These are phyloP conservation scores for Trametes cubensis DNA, from an alignment of 768 basidiomycete species.

Conservation along the genomic window DNA sequence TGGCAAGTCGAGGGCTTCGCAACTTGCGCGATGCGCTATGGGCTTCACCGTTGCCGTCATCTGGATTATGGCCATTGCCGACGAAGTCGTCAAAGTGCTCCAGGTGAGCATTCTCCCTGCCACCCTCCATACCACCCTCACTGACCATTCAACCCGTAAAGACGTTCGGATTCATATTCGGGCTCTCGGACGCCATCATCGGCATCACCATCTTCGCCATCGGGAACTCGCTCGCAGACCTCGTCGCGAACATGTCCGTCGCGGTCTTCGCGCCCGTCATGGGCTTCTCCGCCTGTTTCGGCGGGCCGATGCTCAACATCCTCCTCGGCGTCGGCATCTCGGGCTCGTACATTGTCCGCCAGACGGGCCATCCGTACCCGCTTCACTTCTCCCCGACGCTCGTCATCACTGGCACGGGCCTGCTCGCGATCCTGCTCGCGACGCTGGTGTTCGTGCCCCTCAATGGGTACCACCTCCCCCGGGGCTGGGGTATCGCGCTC, in stretches of 20 bases:
- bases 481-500: conserved; percentile 81
- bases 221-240: conserved; percentile 94
- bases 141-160: conserved; percentile 33
- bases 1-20: conserved; percentile 57
- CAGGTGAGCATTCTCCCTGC: conserved; percentile 50
- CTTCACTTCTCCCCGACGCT: conserved; percentile 83
- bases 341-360: conserved; percentile 79
- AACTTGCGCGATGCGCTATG: conserved; percentile 80
- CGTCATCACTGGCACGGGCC: conserved; percentile 78
- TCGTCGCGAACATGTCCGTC: conserved; percentile 96
- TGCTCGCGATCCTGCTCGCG: conserved; percentile 72
- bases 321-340: conserved; percentile 90
- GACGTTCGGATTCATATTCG: conserved; percentile 93
- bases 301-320: conserved; percentile 91
- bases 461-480: conserved; percentile 79
- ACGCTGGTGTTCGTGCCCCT: conserved; percentile 85
- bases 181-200: conserved; percentile 95
- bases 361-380: conserved; percentile 62
- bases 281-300: conserved; percentile 96
- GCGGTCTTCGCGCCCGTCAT: conserved; percentile 92
- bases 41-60: conserved; percentile 90
- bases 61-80: conserved; percentile 98
- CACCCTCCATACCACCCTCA: neutral
- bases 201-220: conserved; percentile 96
- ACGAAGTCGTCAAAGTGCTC: conserved; percentile 91